Base-by-base conservation (phyloP, 108 stramenopile genomes). In the Discostella stelligeroides region DNA sequence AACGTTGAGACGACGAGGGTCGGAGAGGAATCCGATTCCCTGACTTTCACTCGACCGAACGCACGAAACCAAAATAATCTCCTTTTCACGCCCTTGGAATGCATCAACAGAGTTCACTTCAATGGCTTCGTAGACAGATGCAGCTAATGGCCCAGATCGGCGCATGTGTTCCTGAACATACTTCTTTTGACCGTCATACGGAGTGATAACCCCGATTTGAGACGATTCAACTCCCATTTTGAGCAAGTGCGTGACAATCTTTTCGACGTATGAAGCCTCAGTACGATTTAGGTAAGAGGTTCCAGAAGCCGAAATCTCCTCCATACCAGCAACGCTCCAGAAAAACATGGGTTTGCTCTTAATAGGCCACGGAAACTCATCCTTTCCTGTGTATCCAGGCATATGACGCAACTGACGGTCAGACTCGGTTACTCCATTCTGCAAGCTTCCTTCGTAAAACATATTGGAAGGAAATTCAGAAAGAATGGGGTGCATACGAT, bases 61-160 rank as follows among this genome's bases (percentile, higher is more conserved):
- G 75, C 98, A 99, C 10, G 97, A 95, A 18, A 99, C 85, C 14
- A 99, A 77, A 68, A 98, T 98, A 64, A 90, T 95, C 63, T 99
- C 98, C 82, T 99, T 99, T 68, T 99, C 98, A 49, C 98, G 96
- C 27, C 98, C 98, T 79, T 99, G 98, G 70, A 99, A 99, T 58
- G 96, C 92, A 85, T 99, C 98, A 34, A 99, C 98, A 58, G 88
- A 90, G 43, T 98, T 97, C 42, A 99, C 96, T 82, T 99, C 97
- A 64, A 99, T 93, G 1, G 92, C 89, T 65, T 93, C 92, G 78
- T 99, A 99, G 14, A 91, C 63, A 20, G 86, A 72, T 46, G 86
- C 76, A 3, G 89, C 85, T 42, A 98, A 71, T 7, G 89, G 56
- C 14, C 97, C 98, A 8, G 92, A 81, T 30, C 95, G 82, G 24